phyloP scores from a whole-genome alignment of 1,284 basidiomycete species.

The Leccinum huronense region DNA sequence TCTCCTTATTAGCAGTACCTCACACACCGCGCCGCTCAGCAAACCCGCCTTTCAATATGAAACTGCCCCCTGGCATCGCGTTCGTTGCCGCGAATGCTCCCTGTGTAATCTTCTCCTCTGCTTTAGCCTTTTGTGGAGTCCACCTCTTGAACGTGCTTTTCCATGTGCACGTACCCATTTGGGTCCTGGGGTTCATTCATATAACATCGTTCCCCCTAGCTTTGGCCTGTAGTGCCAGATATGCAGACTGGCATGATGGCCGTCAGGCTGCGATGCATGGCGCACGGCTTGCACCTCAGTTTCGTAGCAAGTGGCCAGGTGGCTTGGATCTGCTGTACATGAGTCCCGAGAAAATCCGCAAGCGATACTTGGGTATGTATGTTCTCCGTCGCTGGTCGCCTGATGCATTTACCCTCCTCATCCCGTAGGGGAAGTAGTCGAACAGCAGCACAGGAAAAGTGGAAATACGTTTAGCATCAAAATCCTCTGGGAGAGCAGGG shows the following conservation, averaged over 20 bases:
- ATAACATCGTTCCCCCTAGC: conserved; percentile 31
- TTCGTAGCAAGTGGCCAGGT: conserved; percentile 35
- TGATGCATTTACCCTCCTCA: not conserved
- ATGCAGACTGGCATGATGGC: conserved; percentile 26
- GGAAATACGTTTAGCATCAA: conserved; percentile 35
- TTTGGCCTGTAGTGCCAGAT: conserved; percentile 22
- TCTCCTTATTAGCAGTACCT: not conserved
- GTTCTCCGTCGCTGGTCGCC: not conserved
- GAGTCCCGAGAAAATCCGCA: conserved; percentile 25
- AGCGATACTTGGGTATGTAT: conserved; percentile 37
- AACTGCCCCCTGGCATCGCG: conserved; percentile 32
- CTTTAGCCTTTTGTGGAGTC: conserved; percentile 17
- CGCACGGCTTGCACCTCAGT: conserved; percentile 34
- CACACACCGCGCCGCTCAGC: not conserved
- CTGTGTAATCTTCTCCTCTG: conserved; percentile 22
- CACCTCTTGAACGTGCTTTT: conserved; percentile 10
- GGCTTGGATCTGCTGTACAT: conserved; percentile 33
- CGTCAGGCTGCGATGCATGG: conserved; percentile 34
- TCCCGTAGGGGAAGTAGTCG: conserved; percentile 33
- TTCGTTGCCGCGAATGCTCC: conserved; percentile 23
- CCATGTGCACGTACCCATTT: conserved; percentile 14
- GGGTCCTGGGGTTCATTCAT: conserved; percentile 22
- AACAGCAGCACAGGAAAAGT: conserved; percentile 16
- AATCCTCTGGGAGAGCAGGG: conserved; percentile 37
- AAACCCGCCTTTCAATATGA: conserved; percentile 14